Base-by-base conservation (phyloP, 2,329 filamentous ascomycete genomes). In the Pseudogymnoascus sp. region DNA sequence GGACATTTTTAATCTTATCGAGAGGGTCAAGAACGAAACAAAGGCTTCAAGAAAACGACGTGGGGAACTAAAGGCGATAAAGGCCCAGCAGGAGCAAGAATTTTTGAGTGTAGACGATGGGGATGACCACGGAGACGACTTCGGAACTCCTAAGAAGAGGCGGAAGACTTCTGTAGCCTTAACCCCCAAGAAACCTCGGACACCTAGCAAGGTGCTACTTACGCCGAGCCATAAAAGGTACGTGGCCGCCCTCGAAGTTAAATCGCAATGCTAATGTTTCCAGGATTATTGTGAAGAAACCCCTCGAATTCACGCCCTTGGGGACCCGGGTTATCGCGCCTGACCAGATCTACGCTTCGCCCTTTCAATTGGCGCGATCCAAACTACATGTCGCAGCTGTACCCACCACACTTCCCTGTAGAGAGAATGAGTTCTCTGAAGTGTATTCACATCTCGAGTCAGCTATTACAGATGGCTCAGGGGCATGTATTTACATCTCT, bases 401-500 rank as follows among this genome's bases (percentile, higher is more conserved):
- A 2, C 94, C 94, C 0, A 82, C 87, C 10, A 90, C 90, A 48
- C 82, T 99, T 5, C 94, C 94, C 8, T 97, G 94, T 72, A 87
- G 94, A 64, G 93, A 97, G 71, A 85, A 85, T 35, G 95, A 99
- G 72, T 99, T 99, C 74, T 85, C 87, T 8, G 86, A 90, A 1
- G 94, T 99, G 5, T 97, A 97, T 72, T 90, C 90, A 4, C 91
- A 97, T 73, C 86, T 99, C 35, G 92, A 96, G 72, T 89, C 91
- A 6, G 94, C 95, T 60, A 99, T 99, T 71, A 88, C 88, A 12
- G 93, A 96, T 67, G 94, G 93, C 15, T 90, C 89, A 1, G 95
- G 95, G 12, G 90, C 93, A 31, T 99, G 95, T 74, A 97, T 99
- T 71, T 99, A 99, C 76, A 99, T 99, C 64, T 97, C 94, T 0